These are phyloP conservation scores for Ustilago cynodontis DNA, from an alignment of 1,284 basidiomycete genomes.

Conservation along the genomic window DNA sequence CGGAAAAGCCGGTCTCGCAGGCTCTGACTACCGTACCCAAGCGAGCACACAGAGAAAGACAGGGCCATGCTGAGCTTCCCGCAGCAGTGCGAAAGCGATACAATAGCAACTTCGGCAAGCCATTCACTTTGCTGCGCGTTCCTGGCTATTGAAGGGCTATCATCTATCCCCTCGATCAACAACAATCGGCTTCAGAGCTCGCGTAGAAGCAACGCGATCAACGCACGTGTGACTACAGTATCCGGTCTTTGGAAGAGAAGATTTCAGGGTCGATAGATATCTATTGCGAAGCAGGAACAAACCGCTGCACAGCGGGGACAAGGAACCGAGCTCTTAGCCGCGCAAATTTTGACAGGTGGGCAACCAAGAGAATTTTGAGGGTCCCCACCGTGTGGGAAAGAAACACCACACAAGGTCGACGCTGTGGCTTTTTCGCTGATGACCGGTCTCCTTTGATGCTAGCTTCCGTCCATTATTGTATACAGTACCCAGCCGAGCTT, in stretches of 20 bases:
- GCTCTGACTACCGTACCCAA: neutral
- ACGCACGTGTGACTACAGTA: neutral
- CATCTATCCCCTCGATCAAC: constrained; percentile 1
- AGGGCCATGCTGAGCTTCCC: neutral
- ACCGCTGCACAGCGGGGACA: neutral
- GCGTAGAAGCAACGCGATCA: constrained; percentile 3
- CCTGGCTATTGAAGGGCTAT: constrained; percentile 1
- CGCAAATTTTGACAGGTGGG: neutral
- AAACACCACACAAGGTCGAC: neutral
- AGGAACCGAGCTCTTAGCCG: neutral
- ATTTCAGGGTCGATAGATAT: neutral
- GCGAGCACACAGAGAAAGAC: neutral
- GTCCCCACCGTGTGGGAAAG: neutral
- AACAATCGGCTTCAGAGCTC: constrained; percentile 1
- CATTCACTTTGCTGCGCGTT: neutral
- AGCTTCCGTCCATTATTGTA: too few relatives aligned
- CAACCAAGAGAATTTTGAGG: neutral
- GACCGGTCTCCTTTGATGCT: neutral
- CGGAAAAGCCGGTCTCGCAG: neutral
- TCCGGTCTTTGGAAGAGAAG: neutral
- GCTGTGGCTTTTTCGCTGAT: neutral
- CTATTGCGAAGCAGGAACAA: neutral
- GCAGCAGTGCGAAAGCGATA: too few relatives aligned
- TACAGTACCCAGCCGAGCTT: neutral
- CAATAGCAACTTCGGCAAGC: neutral